Conservation (phyloP, 257 asterid genomes). For the Ilex aquifolium region DNA sequence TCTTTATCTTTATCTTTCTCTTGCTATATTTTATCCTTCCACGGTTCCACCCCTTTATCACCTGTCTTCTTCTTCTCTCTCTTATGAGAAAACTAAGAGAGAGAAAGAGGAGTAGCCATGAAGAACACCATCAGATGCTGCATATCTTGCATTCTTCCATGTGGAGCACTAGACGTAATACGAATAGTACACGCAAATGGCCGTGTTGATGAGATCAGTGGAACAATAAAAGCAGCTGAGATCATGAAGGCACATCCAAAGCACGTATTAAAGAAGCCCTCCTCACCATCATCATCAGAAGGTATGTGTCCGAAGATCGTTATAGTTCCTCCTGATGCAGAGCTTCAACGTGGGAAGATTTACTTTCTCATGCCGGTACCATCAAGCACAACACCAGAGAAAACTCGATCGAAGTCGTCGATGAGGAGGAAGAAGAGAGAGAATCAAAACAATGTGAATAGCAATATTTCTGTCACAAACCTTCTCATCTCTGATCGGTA, state of each 20-base stretch:
- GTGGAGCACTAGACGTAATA: slow-evolving; percentile 92
- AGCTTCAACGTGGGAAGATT: slow-evolving; percentile 85
- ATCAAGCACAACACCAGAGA: neutral
- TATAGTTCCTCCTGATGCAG: slow-evolving; percentile 71
- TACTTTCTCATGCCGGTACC: slow-evolving; percentile 67
- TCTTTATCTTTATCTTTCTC: slow-evolving; percentile 11
- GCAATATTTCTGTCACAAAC: slow-evolving; percentile 16
- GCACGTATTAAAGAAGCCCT: slow-evolving; percentile 80
- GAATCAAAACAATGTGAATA: slow-evolving; percentile 1
- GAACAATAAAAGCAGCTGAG: slow-evolving; percentile 60
- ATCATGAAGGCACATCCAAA: slow-evolving; percentile 80
- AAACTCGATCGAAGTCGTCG: slow-evolving; percentile 17
- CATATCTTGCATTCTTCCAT: slow-evolving; percentile 99
- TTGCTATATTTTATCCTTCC: slow-evolving; percentile 6
- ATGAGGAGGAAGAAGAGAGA: slow-evolving; percentile 39
- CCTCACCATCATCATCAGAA: slow-evolving; percentile 40
- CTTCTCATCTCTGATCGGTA: slow-evolving; percentile 51
- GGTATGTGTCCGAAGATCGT: slow-evolving; percentile 54
- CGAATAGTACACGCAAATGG: slow-evolving; percentile 86
- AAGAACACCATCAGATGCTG: slow-evolving; percentile 75
- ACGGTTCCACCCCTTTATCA: neutral
- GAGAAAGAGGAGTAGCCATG: slow-evolving; percentile 27
- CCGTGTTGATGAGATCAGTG: slow-evolving; percentile 70
- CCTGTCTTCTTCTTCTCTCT: slow-evolving; percentile 4
- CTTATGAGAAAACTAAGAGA: slow-evolving; percentile 12